Conservation (phyloP, 2,329 filamentous ascomycete genomes). For the Pezicula carpinea region DNA sequence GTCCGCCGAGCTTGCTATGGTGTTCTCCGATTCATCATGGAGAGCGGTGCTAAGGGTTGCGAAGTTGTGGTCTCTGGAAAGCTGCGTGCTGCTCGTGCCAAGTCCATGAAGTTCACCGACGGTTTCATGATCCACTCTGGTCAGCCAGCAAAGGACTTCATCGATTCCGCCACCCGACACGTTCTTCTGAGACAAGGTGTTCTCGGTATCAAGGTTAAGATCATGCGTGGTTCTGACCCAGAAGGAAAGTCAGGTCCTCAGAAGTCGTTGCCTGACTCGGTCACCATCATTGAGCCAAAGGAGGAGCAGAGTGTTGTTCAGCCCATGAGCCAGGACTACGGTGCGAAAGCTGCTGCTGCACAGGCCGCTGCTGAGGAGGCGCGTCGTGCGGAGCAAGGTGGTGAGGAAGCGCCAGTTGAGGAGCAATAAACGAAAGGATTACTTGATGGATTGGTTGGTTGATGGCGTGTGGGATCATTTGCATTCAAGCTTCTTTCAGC, state of each 20-base stretch:
- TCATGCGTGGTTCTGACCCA: slow-evolving; percentile 99
- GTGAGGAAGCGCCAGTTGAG: slow-evolving; percentile 42
- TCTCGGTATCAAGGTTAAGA: slow-evolving; percentile 99
- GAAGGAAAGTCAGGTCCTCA: slow-evolving; percentile 98
- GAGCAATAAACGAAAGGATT: slow-evolving; percentile 27
- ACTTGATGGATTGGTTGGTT: slow-evolving; percentile 12
- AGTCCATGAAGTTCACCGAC: slow-evolving; percentile 99
- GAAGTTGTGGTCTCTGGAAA: slow-evolving; percentile 99
- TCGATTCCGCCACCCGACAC: slow-evolving; percentile 97
- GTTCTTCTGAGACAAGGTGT: slow-evolving; percentile 99
- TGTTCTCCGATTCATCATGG: slow-evolving; percentile 99
- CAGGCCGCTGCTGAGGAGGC: slow-evolving; percentile 62
- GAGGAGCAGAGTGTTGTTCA: slow-evolving; percentile 94
- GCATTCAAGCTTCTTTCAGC: slow-evolving; percentile 22
- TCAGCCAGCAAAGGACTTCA: slow-evolving; percentile 99
- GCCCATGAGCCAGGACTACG: slow-evolving; percentile 97
- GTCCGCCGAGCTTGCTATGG: slow-evolving; percentile 99
- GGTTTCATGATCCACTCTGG: slow-evolving; percentile 99
- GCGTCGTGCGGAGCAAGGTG: slow-evolving; percentile 48
- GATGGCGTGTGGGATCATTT: slow-evolving; percentile 27
- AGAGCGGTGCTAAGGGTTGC: slow-evolving; percentile 98
- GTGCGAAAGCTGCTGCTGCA: slow-evolving; percentile 76
- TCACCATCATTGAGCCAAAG: slow-evolving; percentile 99
- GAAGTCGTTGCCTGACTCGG: slow-evolving; percentile 96
- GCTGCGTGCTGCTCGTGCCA: slow-evolving; percentile 97